phyloP scores from a whole-genome alignment of 495 filamentous ascomycete genomes.

The Thozetella sp. region DNA sequence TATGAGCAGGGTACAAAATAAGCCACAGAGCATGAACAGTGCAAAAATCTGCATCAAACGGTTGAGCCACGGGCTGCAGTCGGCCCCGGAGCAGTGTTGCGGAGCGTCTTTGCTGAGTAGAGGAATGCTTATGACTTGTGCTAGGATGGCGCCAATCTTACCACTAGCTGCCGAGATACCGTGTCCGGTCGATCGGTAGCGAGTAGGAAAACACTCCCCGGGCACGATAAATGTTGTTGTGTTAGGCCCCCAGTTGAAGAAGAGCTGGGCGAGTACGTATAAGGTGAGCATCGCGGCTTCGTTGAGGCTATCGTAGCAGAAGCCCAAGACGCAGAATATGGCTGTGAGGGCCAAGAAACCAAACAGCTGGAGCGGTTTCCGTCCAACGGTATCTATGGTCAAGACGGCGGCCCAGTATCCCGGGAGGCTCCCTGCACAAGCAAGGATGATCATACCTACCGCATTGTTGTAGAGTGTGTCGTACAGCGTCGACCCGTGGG shows the following conservation, averaged over 20 bases:
- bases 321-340: slow-evolving; percentile 67
- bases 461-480: slow-evolving; percentile 68
- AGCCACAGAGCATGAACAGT: slow-evolving; percentile 73
- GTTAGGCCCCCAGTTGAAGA: slow-evolving; percentile 60
- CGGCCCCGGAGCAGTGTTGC: slow-evolving; percentile 38
- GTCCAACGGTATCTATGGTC: slow-evolving; percentile 70
- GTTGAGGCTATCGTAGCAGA: slow-evolving; percentile 51
- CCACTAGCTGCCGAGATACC: slow-evolving; percentile 76
- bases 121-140: slow-evolving; percentile 54
- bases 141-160: slow-evolving; percentile 78
- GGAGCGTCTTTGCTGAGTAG: slow-evolving; percentile 41
- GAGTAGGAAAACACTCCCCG: slow-evolving; percentile 79
- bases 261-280: slow-evolving; percentile 71
- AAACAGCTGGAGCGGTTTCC: slow-evolving; percentile 68
- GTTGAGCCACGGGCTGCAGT: slow-evolving; percentile 66
- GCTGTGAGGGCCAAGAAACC: slow-evolving; percentile 68
- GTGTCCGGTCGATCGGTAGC: slow-evolving; percentile 74
- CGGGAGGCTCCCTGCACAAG: slow-evolving; percentile 75
- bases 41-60: slow-evolving; percentile 81
- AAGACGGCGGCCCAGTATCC: slow-evolving; percentile 79
- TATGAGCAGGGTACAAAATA: slow-evolving; percentile 65
- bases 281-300: slow-evolving; percentile 53
- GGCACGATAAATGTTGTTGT: slow-evolving; percentile 81
- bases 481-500: slow-evolving; percentile 64
- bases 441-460: slow-evolving; percentile 74